A percentile compares a stretch with the other conserved stretches of the same genome.
These are phyloP conservation scores for Huntiella savannae DNA, from an alignment of 2,329 filamentous ascomycete species.

Conservation along the genomic window DNA sequence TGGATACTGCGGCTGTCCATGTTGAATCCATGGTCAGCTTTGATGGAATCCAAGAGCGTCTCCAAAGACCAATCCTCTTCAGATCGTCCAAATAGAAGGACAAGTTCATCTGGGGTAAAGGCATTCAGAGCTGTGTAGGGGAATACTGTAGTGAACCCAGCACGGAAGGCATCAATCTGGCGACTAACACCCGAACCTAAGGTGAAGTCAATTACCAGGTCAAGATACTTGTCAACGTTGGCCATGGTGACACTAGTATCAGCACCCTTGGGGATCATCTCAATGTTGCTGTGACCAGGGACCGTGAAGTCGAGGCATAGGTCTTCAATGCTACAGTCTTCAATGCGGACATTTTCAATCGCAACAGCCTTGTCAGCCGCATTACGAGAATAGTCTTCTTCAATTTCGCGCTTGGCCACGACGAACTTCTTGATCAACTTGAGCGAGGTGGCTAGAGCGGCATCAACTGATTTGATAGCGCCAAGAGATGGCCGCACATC, in stretches of 20 bases:
- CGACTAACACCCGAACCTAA: slow-evolving; percentile 70
- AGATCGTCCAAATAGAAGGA: slow-evolving; percentile 79
- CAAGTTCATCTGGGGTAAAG: slow-evolving; percentile 87
- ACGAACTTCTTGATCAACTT: slow-evolving; percentile 76
- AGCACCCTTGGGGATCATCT: slow-evolving; percentile 57
- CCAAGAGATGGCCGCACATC: slow-evolving; percentile 67
- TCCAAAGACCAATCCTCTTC: slow-evolving; percentile 97
- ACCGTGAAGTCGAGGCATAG: slow-evolving; percentile 86
- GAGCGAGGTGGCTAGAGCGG: slow-evolving; percentile 67
- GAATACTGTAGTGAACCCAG: slow-evolving; percentile 89
- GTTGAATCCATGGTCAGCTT: slow-evolving; percentile 95
- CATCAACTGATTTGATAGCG: slow-evolving; percentile 75
- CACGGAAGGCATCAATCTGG: slow-evolving; percentile 79
- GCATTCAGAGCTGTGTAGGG: slow-evolving; percentile 80
- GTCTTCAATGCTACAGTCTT: slow-evolving; percentile 66
- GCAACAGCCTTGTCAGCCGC: slow-evolving; percentile 52
- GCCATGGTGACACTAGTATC: slow-evolving; percentile 65
- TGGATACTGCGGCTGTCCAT: slow-evolving; percentile 94
- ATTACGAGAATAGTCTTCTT: slow-evolving; percentile 47
- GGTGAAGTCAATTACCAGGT: slow-evolving; percentile 80
- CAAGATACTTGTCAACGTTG: slow-evolving; percentile 77
- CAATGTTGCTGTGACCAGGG: slow-evolving; percentile 74
- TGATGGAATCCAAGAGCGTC: slow-evolving; percentile 94
- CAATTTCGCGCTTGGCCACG: slow-evolving; percentile 62
- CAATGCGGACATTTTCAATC: slow-evolving; percentile 50